Conservation (phyloP, 1,284 basidiomycete genomes). For the Vanrija sp. region DNA sequence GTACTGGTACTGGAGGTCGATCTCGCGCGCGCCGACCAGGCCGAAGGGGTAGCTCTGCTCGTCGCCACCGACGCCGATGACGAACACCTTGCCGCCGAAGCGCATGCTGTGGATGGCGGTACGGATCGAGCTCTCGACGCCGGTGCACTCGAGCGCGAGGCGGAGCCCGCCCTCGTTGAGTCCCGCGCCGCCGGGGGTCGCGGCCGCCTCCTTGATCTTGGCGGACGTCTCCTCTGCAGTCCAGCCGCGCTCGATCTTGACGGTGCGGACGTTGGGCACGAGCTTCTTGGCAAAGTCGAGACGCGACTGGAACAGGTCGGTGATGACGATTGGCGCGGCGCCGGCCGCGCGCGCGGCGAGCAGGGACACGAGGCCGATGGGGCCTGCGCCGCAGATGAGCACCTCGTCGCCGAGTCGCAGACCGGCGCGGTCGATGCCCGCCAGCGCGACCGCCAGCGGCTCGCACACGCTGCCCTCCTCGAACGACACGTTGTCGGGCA, state of each 20-base stretch:
- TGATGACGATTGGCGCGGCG: slow-evolving; percentile 54
- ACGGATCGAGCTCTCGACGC: slow-evolving; percentile 79
- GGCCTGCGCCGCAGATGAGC: slow-evolving; percentile 51
- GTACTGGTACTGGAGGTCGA: slow-evolving; percentile 53
- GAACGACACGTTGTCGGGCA: slow-evolving; percentile 51
- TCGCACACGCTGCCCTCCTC: slow-evolving; percentile 55
- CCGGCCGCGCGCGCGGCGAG: slow-evolving; percentile 54
- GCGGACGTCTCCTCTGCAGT: slow-evolving; percentile 36
- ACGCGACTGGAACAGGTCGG: slow-evolving; percentile 52
- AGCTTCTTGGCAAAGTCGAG: slow-evolving; percentile 54
- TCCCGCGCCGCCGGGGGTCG: slow-evolving; percentile 20
- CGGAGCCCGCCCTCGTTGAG: slow-evolving; percentile 29
- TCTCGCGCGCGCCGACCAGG: slow-evolving; percentile 53
- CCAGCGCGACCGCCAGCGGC: slow-evolving; percentile 53
- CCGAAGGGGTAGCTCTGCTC: slow-evolving; percentile 46
- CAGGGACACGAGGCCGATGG: slow-evolving; percentile 54
- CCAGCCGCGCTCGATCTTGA: slow-evolving; percentile 39
- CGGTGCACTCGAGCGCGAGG: slow-evolving; percentile 57
- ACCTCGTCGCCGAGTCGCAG: slow-evolving; percentile 51
- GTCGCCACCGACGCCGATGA: slow-evolving; percentile 54
- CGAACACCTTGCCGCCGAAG: slow-evolving; percentile 52
- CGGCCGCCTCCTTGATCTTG: slow-evolving; percentile 43
- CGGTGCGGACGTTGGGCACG: slow-evolving; percentile 50
- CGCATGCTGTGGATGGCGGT: slow-evolving; percentile 63
- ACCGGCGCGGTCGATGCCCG: slow-evolving; percentile 52